Conservation (phyloP, 108 stramenopile species). For the Skeletonema menzelii region DNA sequence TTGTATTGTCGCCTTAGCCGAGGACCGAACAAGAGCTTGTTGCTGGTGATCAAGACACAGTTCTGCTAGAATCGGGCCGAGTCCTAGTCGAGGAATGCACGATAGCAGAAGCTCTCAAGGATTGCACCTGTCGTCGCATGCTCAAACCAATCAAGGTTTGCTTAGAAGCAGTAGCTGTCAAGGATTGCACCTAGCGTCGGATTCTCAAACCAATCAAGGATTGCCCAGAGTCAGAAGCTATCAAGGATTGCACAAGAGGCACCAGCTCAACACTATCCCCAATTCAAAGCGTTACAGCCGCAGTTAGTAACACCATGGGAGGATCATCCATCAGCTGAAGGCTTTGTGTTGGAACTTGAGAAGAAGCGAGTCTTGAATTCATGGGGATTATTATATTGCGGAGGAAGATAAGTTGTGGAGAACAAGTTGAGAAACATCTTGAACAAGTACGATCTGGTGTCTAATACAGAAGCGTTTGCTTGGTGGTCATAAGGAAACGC, state of each 20-base stretch:
- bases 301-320: slow-evolving; percentile 31
- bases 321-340: slow-evolving; percentile 2
- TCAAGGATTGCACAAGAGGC: slow-evolving; percentile 6
- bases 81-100: too few relatives aligned
- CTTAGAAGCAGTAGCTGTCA: too few relatives aligned
- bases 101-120: too few relatives aligned
- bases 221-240: too few relatives aligned
- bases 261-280: not conserved
- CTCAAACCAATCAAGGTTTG: too few relatives aligned
- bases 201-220: not conserved
- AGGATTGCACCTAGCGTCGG: not conserved
- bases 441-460: slow-evolving; percentile 7
- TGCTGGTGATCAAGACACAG: slow-evolving; percentile 7
- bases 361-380: slow-evolving; percentile 23
- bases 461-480: slow-evolving; percentile 28
- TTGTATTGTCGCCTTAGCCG: slow-evolving; percentile 3
- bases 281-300: not conserved
- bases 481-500: too few relatives aligned
- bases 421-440: slow-evolving; percentile 12
- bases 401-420: slow-evolving; percentile 23
- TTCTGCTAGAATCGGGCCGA: too few relatives aligned
- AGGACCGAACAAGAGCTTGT: slow-evolving; percentile 3
- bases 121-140: too few relatives aligned
- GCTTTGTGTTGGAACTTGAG: slow-evolving; percentile 22
- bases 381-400: slow-evolving; percentile 40